Evolutionary conservation across 2,329 filamentous ascomycete species (phyloP).

Genomic region (Monilinia laxa): DNA sequence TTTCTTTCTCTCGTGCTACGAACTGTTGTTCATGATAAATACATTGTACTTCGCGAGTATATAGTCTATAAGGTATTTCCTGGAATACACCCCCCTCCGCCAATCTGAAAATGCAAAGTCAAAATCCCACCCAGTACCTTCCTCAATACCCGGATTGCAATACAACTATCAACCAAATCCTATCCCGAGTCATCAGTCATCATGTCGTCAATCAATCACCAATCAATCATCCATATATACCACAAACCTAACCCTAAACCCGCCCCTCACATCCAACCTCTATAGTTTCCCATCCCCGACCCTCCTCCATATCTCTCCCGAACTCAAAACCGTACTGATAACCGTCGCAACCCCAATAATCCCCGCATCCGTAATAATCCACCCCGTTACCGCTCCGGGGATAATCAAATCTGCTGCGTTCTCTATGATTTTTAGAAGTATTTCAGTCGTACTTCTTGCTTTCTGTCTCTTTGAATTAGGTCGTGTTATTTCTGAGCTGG

Average conservation of each 20-base stretch:
- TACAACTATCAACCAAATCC: no score
- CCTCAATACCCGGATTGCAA: no score
- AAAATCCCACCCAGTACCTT: no score
- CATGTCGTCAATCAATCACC: no score
- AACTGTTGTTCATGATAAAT: background rate
- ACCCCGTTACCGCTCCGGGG: constrained; percentile 60
- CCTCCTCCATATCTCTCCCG: constrained; percentile 60
- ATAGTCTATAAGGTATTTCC: no score
- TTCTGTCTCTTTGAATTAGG: background rate
- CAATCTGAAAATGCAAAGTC: no score
- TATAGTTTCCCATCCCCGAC: constrained; percentile 27
- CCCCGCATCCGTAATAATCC: constrained; percentile 53
- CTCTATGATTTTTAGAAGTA: constrained; percentile 45
- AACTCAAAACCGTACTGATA: constrained; percentile 60
- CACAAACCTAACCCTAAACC: no score
- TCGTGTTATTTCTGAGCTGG: background rate
- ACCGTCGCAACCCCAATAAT: constrained; percentile 60
- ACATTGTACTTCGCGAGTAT: no score
- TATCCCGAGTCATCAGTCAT: no score
- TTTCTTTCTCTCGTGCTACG: background rate
- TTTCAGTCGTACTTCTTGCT: background rate
- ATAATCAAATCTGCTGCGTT: constrained; percentile 63
- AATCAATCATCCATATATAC: no score
- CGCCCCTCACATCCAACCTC: no score
- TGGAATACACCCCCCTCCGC: no score